phyloP scores from a whole-genome alignment of 306 rosid species.

The Quercus bicolor region DNA sequence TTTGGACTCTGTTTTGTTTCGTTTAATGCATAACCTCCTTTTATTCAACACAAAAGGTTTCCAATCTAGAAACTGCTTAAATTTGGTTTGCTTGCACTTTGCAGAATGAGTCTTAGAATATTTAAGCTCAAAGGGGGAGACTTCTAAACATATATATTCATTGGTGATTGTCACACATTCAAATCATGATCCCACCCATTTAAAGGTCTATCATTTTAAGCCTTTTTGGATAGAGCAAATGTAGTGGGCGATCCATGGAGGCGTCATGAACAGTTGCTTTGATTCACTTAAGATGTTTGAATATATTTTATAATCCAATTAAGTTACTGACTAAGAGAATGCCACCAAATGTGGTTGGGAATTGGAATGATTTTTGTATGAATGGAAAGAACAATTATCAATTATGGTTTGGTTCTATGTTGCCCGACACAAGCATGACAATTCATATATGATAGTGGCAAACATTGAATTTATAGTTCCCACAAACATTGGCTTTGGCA shows the following conservation, averaged over 20 bases:
- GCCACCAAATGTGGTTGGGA: not conserved
- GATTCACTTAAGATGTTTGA: not conserved
- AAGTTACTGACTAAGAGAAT: not conserved
- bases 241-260: not conserved
- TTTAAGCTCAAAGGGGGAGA: too few species aligned
- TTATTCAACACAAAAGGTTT: too few species aligned
- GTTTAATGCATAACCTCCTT: too few species aligned
- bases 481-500: conserved; percentile 12
- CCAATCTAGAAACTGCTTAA: too few species aligned
- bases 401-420: not conserved
- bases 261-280: not conserved
- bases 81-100: too few species aligned
- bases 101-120: too few species aligned
- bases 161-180: not conserved
- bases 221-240: not conserved
- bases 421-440: not conserved
- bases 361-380: not conserved
- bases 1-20: too few species aligned
- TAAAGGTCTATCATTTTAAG: not conserved
- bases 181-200: not conserved
- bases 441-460: conserved; percentile 9
- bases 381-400: not conserved
- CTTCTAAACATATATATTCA: not conserved
- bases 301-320: not conserved
- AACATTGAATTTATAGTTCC: conserved; percentile 6